These are phyloP conservation scores for Penicillium crystallinum DNA, from an alignment of 495 filamentous ascomycete species.

Conservation along the genomic window DNA sequence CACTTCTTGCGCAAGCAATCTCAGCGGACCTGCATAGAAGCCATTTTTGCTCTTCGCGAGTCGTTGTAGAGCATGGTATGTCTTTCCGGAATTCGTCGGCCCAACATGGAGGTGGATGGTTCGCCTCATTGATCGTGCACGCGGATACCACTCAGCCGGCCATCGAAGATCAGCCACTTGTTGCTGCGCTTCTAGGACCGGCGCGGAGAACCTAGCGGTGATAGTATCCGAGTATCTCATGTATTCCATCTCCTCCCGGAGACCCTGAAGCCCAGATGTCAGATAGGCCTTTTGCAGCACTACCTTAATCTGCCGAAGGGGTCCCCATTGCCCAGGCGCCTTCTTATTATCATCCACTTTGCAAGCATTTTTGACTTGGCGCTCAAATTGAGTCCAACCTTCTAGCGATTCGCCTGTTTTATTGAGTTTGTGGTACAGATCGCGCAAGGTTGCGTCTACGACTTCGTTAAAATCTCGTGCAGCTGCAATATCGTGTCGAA, in stretches of 20 bases:
- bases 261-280: slow-evolving; percentile 37
- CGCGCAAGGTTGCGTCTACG: slow-evolving; percentile 23
- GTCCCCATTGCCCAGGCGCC: slow-evolving; percentile 8
- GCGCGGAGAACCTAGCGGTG: slow-evolving; percentile 38
- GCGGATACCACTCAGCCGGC: slow-evolving; percentile 88
- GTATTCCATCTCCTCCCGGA: slow-evolving; percentile 56
- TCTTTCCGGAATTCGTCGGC: slow-evolving; percentile 98
- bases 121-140: slow-evolving; percentile 68
- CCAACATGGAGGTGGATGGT: slow-evolving; percentile 92
- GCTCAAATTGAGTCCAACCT: slow-evolving; percentile 34
- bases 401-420: slow-evolving; percentile 6
- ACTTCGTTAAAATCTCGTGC: slow-evolving; percentile 25
- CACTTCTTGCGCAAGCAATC: slow-evolving; percentile 90
- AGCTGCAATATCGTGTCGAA: slow-evolving; percentile 13
- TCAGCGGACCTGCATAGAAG: slow-evolving; percentile 86
- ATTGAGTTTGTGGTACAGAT: slow-evolving; percentile 19
- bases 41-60: slow-evolving; percentile 70
- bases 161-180: slow-evolving; percentile 72
- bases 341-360: slow-evolving; percentile 20
- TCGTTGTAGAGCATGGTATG: slow-evolving; percentile 87
- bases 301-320: slow-evolving; percentile 22
- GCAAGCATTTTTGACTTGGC: slow-evolving; percentile 33
- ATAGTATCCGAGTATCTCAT: slow-evolving; percentile 50
- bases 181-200: slow-evolving; percentile 53
- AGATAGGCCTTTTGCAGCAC: slow-evolving; percentile 54